Conservation (phyloP, 2,329 filamentous ascomycete species). For the Monosporascus sp. region DNA sequence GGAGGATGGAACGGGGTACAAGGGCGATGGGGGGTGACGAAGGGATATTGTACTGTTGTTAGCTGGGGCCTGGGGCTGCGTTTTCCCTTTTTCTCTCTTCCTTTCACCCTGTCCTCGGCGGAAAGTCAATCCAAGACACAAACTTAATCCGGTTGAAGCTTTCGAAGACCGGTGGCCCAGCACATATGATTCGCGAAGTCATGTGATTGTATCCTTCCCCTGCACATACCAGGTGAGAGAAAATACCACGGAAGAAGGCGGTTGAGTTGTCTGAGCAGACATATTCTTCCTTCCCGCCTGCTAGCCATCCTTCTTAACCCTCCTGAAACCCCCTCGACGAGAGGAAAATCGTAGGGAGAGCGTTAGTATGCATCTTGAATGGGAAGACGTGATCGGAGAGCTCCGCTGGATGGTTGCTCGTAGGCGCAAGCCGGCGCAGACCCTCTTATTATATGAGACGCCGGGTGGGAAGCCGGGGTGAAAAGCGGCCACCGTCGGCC, state of each 20-base stretch:
- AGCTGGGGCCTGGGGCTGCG: background rate
- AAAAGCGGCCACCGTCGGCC: too few species aligned
- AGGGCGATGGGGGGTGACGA: background rate
- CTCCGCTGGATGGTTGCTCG: too few species aligned
- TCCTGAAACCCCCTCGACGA: too few species aligned
- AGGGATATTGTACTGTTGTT: background rate
- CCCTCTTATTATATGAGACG: too few species aligned
- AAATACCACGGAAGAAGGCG: background rate
- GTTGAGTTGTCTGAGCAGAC: too few species aligned
- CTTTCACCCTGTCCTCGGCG: background rate
- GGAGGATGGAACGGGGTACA: background rate
- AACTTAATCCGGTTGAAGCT: background rate
- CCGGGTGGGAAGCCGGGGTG: too few species aligned
- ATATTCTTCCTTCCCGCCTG: too few species aligned
- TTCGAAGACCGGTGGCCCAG: background rate
- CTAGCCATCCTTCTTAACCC: too few species aligned
- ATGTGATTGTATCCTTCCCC: background rate
- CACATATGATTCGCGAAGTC: background rate
- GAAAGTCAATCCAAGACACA: background rate
- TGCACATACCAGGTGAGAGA: background rate
- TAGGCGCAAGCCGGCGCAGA: too few species aligned
- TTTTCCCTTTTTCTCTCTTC: background rate
- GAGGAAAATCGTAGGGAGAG: too few species aligned
- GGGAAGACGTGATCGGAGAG: too few species aligned
- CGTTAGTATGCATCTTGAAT: too few species aligned